Evolutionary conservation across 106 monocot genomes (phyloP).

Genomic region (Allium sativum): DNA sequence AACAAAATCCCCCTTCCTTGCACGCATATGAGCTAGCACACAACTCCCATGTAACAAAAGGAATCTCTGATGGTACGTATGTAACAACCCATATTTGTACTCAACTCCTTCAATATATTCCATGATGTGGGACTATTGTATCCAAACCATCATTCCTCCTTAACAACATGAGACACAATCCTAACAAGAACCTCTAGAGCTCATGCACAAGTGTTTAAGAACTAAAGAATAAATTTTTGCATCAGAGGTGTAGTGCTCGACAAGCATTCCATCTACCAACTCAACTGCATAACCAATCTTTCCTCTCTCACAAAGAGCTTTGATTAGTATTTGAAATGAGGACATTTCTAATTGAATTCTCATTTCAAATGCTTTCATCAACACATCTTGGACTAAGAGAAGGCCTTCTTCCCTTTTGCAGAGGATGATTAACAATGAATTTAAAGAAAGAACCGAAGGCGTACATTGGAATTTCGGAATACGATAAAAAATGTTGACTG

Average conservation of each 20-base stretch:
- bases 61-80: too few species aligned
- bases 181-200: constrained; percentile 5
- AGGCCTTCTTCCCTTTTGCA: constrained; percentile 37
- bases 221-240: constrained; percentile 34
- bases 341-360: constrained; percentile 36
- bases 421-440: constrained; percentile 39
- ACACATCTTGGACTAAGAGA: constrained; percentile 34
- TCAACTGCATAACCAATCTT: constrained; percentile 34
- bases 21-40: too few species aligned
- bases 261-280: constrained; percentile 34
- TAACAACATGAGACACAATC: too few species aligned
- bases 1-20: too few species aligned
- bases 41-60: too few species aligned
- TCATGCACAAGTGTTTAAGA: constrained; percentile 26
- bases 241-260: constrained; percentile 34
- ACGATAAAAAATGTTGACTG: constrained; percentile 42
- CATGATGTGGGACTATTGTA: too few species aligned
- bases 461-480: constrained; percentile 51
- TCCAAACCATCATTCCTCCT: too few species aligned
- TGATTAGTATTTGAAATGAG: constrained; percentile 42
- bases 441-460: constrained; percentile 40
- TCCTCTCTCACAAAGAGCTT: constrained; percentile 43
- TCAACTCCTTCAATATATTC: too few species aligned
- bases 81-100: too few species aligned
- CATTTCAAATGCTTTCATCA: constrained; percentile 33